phyloP scores from a whole-genome alignment of 805 yeast species.

The Starmerella potacharoeniae region DNA sequence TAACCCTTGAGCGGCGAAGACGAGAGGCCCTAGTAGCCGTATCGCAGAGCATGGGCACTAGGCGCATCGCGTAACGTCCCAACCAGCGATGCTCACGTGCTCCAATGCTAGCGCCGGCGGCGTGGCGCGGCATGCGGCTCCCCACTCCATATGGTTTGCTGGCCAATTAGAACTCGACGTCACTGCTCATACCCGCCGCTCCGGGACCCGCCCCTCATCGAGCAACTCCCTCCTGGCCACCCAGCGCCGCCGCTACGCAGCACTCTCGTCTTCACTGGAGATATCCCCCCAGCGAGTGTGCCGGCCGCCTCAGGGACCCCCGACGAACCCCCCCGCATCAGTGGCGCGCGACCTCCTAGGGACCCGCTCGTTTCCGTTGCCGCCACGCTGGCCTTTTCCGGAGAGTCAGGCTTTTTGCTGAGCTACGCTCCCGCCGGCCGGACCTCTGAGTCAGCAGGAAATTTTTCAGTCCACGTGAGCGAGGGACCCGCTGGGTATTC shows the following conservation, averaged over 20 bases:
- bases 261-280: background rate
- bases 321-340: background rate
- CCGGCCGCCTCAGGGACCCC: constrained; percentile 4
- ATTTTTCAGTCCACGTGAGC: background rate
- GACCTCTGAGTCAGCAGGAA: background rate
- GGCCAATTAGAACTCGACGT: constrained; percentile 5
- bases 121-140: constrained; percentile 1
- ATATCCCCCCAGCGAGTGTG: background rate
- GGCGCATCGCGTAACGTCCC: background rate
- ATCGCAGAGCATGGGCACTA: background rate
- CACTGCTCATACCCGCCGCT: constrained; percentile 3
- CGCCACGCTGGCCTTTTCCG: constrained; percentile 5
- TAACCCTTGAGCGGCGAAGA: too few relatives aligned
- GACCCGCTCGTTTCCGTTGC: background rate
- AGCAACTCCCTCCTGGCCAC: background rate
- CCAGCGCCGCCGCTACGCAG: background rate
- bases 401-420: background rate
- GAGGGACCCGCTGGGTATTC: background rate
- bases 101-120: background rate
- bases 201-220: constrained; percentile 3
- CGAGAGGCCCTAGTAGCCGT: too few relatives aligned
- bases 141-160: constrained; percentile 1
- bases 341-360: background rate
- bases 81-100: too few relatives aligned
- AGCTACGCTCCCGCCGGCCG: background rate